Base-by-base conservation (phyloP, 2,329 filamentous ascomycete genomes). In the Penicillium italicum region DNA sequence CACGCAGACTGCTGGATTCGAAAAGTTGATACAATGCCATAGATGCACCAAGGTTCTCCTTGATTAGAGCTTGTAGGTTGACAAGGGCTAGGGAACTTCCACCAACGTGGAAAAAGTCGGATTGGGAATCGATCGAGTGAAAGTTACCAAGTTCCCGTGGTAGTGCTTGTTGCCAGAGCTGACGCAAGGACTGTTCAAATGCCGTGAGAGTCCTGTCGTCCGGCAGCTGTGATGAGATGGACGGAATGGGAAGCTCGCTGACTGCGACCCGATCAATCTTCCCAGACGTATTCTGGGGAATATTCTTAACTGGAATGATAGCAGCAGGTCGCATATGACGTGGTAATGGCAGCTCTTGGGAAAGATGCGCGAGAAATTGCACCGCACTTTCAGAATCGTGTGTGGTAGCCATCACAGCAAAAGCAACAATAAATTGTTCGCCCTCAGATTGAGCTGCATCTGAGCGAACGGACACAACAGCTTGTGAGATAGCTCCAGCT, bases 281-380 rank as follows among this genome's bases (percentile, higher is more conserved):
- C 3, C 59, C 63, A 26, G 68, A 66, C 1, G 51, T 52, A 12
- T 46, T 73, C 3, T 68, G 50, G 2, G 72, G 73, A 7, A 76
- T 26, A 1, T 16, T 38, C 1, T 63, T 48, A 1, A 72, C 14
- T 0, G 65, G 53, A n/a, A 74, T 59, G 0, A 68, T 57, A 7
- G 65, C 52, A 18, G 66, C 65, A 0, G 74, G 73, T 33, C 60
- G 46, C 75, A 77, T 76, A 55, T 75, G 73, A 30, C 54, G 61
- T 7, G 74, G 74, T 5, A 75, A 20, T 1, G 67, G 64, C 26
- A 77, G 33, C 7, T 66, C 44, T 4, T 69, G 64, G 1, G 69
- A 59, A 11, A 69, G 66, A 1, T 71, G 62, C 3, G 52, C 30
- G 11, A 77, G 42, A 20, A 57, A 46, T 7, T 11, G 26, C n/a